Evolutionary conservation across 2,329 filamentous ascomycete species (phyloP), one percentile per base, ranked within the genome.

Genomic region (Didymella sp.): DNA sequence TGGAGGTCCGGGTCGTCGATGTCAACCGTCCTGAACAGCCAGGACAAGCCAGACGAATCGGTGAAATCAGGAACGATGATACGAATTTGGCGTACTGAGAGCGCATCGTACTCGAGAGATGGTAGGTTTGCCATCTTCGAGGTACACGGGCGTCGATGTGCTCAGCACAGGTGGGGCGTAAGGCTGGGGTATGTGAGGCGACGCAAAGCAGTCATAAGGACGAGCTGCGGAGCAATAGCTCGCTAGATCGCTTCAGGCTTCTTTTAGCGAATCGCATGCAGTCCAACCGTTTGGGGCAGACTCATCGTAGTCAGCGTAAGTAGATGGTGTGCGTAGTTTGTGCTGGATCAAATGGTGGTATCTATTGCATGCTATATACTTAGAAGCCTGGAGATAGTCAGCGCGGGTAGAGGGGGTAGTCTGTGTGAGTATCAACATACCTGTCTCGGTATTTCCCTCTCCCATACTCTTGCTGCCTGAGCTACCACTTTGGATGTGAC

Each of bases 401-500:
- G 38, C 15, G 7, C 4, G 7, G 13, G 54, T 21, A 3, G 4
- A 3, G 11, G 19, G 12, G 22, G 24, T 9, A 12, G 11, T 6
- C 6, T 8, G 15, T 8, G 22, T 25, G 17, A 17, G 21, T 27
- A 7, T 4, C 21, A 13, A 66, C 72, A 66, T 67, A 75, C 74
- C 71, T 53, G 74, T 84, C 77, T 98, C 94, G 0, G 94, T 98
- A 74, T 95, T 96, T 0, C 94, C 94, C 43, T 94, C 90, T 0
- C 94, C 94, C 94, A 97, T 96, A 75, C 91, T 95, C 85, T 87
- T 93, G 75, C 86, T 96, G 51, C 90, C 88, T 54, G 89, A 92
- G 78, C 90, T 96, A 21, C 93, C 94, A 69, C 91, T 96, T 78
- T 96, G 92, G 48, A 97, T 96, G 4, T 90, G 88, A 0, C 92